phyloP scores from a whole-genome alignment of 2,329 filamentous ascomycete genomes.

The Pseudogymnoascus verrucosus region DNA sequence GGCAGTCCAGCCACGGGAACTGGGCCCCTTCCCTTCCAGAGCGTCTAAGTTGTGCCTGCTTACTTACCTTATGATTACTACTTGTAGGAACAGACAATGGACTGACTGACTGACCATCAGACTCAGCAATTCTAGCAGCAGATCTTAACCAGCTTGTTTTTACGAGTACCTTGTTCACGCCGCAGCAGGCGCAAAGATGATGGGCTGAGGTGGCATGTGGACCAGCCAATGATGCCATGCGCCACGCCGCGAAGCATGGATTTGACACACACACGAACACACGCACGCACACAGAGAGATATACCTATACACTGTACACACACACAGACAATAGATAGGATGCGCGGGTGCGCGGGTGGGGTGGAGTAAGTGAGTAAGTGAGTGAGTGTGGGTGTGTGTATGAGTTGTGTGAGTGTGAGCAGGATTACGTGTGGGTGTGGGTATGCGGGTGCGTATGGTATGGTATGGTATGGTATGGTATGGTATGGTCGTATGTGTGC shows the following conservation, averaged over 20 bases:
- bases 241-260: neutral
- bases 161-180: neutral
- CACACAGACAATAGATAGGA: neutral
- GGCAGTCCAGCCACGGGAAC: neutral
- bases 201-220: constrained; percentile 9
- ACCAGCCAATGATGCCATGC: constrained; percentile 9
- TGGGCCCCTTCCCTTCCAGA: neutral
- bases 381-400: neutral
- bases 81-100: neutral
- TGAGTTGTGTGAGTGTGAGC: neutral
- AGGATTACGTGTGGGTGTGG: neutral
- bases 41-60: neutral
- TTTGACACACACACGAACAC: neutral
- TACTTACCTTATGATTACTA: neutral
- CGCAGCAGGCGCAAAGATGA: neutral
- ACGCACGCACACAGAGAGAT: neutral
- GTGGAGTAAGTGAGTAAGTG: neutral
- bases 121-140: neutral
- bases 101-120: neutral
- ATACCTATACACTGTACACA: neutral
- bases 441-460: neutral
- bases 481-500: neutral
- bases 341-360: neutral
- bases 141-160: neutral
- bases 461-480: neutral